Percentiles rank a stretch among this genome's conserved stretches.
Evolutionary conservation across 208 protist species (phyloP).

Genomic region (Paratrypanosoma confusum): DNA sequence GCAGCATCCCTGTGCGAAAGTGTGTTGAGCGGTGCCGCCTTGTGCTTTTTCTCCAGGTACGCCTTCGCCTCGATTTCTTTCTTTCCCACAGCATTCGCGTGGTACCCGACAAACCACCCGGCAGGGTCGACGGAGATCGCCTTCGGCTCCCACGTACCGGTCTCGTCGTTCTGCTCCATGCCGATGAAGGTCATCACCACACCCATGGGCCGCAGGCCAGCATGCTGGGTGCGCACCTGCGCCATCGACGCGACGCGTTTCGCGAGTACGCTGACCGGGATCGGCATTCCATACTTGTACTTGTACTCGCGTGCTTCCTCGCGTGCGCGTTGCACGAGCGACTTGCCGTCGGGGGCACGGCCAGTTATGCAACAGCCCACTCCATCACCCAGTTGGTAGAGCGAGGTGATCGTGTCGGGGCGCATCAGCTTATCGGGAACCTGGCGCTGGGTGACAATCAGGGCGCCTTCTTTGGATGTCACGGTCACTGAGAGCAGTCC

Average conservation of each 20-base stretch:
- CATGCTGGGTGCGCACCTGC: constrained; percentile 97
- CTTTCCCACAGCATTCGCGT: constrained; percentile 84
- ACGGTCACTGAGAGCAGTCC: constrained; percentile 95
- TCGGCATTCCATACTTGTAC: constrained; percentile 93
- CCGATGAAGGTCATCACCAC: constrained; percentile 89
- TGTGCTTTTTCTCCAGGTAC: constrained; percentile 95
- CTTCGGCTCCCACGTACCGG: constrained; percentile 66
- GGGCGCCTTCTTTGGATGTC: constrained; percentile 87
- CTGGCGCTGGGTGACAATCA: constrained; percentile 97
- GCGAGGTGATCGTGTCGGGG: constrained; percentile 89
- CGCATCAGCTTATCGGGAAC: constrained; percentile 97
- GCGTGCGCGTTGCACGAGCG: constrained; percentile 89
- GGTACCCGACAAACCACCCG: constrained; percentile 88
- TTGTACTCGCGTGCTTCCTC: constrained; percentile 94
- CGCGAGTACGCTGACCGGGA: constrained; percentile 93
- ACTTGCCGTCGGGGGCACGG: constrained; percentile 82
- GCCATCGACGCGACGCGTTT: constrained; percentile 94
- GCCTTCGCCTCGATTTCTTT: constrained; percentile 95
- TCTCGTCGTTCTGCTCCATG: constrained; percentile 87
- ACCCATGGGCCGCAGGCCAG: constrained; percentile 91
- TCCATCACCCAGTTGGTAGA: constrained; percentile 90
- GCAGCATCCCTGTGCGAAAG: constrained; percentile 66
- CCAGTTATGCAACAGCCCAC: constrained; percentile 96
- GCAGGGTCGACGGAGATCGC: constrained; percentile 94
- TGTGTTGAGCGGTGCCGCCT: constrained; percentile 65